Percentiles rank a stretch among this genome's conserved stretches.
Evolutionary conservation across 2,329 filamentous ascomycete species (phyloP).

Genomic region (Aureobasidium namibiae): DNA sequence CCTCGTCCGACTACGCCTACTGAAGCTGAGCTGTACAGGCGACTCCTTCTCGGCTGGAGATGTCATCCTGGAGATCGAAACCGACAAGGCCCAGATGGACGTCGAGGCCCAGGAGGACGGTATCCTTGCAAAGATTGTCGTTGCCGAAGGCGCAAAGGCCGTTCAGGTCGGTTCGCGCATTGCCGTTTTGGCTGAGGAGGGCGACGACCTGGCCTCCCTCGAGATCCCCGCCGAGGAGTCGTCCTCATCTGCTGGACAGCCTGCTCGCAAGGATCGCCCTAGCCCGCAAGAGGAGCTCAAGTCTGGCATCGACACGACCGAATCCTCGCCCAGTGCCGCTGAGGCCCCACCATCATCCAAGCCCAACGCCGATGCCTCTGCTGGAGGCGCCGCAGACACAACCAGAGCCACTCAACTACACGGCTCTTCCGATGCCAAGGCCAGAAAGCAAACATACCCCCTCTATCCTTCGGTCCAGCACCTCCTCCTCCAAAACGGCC

Average conservation of each 20-base stretch:
- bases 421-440: conserved; percentile 11
- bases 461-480: conserved; percentile 76
- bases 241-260: conserved; percentile 31
- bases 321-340: conserved; percentile 18
- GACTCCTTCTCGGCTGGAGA: conserved; percentile 75
- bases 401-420: conserved; percentile 12
- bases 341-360: conserved; percentile 23
- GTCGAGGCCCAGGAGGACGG: conserved; percentile 90
- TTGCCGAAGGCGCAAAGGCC: conserved; percentile 63
- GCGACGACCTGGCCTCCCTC: conserved; percentile 67
- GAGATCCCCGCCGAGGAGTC: conserved; percentile 66
- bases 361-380: conserved; percentile 18
- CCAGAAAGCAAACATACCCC: conserved; percentile 58
- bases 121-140: conserved; percentile 73
- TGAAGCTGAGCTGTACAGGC: conserved; percentile 33
- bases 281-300: conserved; percentile 19
- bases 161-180: conserved; percentile 74
- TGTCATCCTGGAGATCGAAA: conserved; percentile 85
- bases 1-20: neutral
- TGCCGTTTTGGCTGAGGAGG: conserved; percentile 71
- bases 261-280: conserved; percentile 17
- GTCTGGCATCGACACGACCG: conserved; percentile 16
- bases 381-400: conserved; percentile 14
- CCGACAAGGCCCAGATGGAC: conserved; percentile 91
- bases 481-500: conserved; percentile 68